Conservation (phyloP, 2,329 filamentous ascomycete genomes). For the Neofusicoccum ribis region DNA sequence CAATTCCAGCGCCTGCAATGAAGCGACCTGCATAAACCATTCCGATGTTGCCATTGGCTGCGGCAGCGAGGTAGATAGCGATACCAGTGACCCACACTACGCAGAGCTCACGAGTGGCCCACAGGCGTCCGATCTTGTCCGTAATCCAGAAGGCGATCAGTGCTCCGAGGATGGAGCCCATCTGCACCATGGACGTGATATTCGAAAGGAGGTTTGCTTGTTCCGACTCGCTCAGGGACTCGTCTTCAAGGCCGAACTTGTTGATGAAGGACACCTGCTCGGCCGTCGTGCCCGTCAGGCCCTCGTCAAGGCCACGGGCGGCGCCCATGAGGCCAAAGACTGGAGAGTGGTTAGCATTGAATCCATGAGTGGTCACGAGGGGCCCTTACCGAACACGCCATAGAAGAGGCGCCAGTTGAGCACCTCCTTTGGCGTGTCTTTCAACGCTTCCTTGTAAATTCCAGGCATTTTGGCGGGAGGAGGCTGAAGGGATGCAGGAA, state of each 20-base stretch:
- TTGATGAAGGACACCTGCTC: conserved; percentile 36
- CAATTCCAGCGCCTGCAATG: conserved; percentile 66
- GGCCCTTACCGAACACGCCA: conserved; percentile 57
- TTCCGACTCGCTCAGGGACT: conserved; percentile 30
- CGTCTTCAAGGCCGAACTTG: conserved; percentile 40
- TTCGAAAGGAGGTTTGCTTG: conserved; percentile 53
- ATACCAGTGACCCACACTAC: conserved; percentile 44
- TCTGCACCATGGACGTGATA: conserved; percentile 79
- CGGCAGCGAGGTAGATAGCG: conserved; percentile 41
- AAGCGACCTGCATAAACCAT: conserved; percentile 67
- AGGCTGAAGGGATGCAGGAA: neutral
- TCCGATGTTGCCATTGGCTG: conserved; percentile 37
- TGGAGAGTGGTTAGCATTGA: conserved; percentile 17
- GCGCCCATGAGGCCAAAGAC: conserved; percentile 73
- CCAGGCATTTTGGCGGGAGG: neutral
- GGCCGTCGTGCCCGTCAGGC: conserved; percentile 69
- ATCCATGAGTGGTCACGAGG: neutral
- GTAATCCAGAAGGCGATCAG: conserved; percentile 59
- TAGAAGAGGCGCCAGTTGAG: conserved; percentile 81
- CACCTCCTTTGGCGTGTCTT: conserved; percentile 67
- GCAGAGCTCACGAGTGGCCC: conserved; percentile 45
- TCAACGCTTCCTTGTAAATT: conserved; percentile 47
- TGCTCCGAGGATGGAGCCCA: conserved; percentile 72
- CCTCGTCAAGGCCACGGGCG: conserved; percentile 77
- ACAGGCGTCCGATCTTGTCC: conserved; percentile 44